Evolutionary conservation across 108 stramenopile genomes (phyloP).

Genomic region (Halocafeteria seosinensis): DNA sequence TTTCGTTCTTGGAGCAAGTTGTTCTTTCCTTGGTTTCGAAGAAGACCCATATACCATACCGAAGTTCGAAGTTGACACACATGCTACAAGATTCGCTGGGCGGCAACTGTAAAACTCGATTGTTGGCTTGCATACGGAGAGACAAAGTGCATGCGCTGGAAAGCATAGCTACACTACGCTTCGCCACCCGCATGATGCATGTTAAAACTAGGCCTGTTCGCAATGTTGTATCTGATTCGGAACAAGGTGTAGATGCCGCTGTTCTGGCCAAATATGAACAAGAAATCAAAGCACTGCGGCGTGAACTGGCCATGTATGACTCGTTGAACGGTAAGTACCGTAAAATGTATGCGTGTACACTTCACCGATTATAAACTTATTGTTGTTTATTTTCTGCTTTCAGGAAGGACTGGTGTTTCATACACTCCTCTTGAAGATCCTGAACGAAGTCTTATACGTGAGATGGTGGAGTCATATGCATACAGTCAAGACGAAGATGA

Average conservation of each 20-base stretch:
- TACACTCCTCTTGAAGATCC: background rate
- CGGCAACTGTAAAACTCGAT: constrained; percentile 66
- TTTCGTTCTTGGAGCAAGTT: constrained; percentile 41
- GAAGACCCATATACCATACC: constrained; percentile 33
- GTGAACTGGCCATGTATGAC: background rate
- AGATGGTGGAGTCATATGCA: background rate
- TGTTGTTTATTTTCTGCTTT: no score
- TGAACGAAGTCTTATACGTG: background rate
- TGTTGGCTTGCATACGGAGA: constrained; percentile 75
- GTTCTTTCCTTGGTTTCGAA: constrained; percentile 28
- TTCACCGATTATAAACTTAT: no score
- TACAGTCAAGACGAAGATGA: background rate
- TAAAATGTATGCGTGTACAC: no score
- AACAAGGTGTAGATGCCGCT: background rate
- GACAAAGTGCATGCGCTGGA: constrained; percentile 62
- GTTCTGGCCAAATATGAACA: background rate
- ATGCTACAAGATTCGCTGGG: constrained; percentile 77
- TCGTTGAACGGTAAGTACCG: no score
- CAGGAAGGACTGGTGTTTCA: background rate
- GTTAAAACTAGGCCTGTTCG: background rate
- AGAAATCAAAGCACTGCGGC: background rate
- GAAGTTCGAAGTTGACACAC: constrained; percentile 79
- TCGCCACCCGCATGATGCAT: constrained; percentile 52
- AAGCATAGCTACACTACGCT: constrained; percentile 68
- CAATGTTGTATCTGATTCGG: background rate